Evolutionary conservation across 176 grass and related monocot species (phyloP), one percentile per base, ranked within the genome.

Genomic region (Bonia amplexicaulis): DNA sequence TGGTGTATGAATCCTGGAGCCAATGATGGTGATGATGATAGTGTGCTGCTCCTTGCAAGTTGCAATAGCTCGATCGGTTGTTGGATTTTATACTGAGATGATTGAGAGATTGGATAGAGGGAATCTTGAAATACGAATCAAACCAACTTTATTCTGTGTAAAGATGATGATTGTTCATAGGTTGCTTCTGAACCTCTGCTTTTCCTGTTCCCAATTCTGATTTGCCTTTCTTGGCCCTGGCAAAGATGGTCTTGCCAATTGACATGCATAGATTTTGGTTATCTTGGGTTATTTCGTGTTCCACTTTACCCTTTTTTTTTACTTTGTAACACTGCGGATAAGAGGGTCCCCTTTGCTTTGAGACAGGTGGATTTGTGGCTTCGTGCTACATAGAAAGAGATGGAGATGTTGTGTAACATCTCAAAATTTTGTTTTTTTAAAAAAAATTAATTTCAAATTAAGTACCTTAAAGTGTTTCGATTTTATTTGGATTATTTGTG

Each of bases 101-200:
- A 67, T 51, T 53, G 61, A 27, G 23, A 13, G 12, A 55, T 74
- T 83, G 81, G 67, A 20, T 35, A n/a, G 29, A 61, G 54, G 49
- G 81, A 84, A 88, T 84, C 66, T 64, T 12, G 73, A 25, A 65
- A 72, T 73, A 45, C 10, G 57, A 84, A 84, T 88, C 41, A 15
- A 57, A 44, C 6, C 35, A 58, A 14, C 82, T 77, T 69, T 49
- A 55, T 66, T 6, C 17, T 55, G 45, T 73, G 19, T 13, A 57
- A n/a, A 13, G 51, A n/a, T 15, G 52, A 57, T 9, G 8, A 33
- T 74, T 53, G 29, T 31, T 7, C 1, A n/a, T 20, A 25, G 25
- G 84, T 29, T 72, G 44, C 84, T 72, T 78, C 74, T 58, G 27
- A 69, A 22, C 37, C 39, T 17, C 9, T 77, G 39, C 9, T 23